Base-by-base conservation (phyloP, 306 rosid genomes). In the Inga laurina region DNA sequence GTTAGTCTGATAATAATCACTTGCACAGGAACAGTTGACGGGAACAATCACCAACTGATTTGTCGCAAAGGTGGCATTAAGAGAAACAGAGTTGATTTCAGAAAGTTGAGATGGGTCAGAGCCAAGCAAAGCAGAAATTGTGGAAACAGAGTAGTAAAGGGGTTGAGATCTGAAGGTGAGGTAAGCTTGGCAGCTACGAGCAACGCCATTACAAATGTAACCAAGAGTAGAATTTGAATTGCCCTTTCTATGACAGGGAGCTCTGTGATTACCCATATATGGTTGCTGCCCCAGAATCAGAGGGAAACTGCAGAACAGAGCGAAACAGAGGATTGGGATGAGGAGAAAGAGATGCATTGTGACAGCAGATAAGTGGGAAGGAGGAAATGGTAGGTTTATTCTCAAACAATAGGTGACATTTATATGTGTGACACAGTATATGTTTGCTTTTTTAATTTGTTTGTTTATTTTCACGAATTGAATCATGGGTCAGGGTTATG, bases 151-250 rank as follows among this genome's bases (percentile, higher is more conserved):
- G 78, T 69, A 85, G 84, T 91, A 93, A 13, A 94, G 87, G 30
- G 94, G 87, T 71, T 79, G 89, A 14, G 98, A 82, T 85, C 93
- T 89, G 90, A 92, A 95, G 69, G 97, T 93, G 75, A 95, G 92
- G 79, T 90, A 95, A 11, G 96, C 61, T 57, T 89, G 92, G 90
- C 98, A 95, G n/a, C 77, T 91, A n/a, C 21, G 87, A 73, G 85
- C 88, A 9, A 76, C 22, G 27, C 98, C 92, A 67, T 92, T 91
- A 72, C 95, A 93, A 56, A 56, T 80, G 89, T 93, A 95, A 21
- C 99, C 99, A 3, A 87, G 87, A 65, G 86, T 90, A 0, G 98
- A 91, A 5, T 82, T 85, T 21, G 86, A 35, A 21, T 78, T 84
- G 35, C 95, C 83, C 43, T 66, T 48, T 76, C 74, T 57, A 24